Evolutionary conservation across 129 eudicot genomes (phyloP).

Genomic region (Sambucus nigra): DNA sequence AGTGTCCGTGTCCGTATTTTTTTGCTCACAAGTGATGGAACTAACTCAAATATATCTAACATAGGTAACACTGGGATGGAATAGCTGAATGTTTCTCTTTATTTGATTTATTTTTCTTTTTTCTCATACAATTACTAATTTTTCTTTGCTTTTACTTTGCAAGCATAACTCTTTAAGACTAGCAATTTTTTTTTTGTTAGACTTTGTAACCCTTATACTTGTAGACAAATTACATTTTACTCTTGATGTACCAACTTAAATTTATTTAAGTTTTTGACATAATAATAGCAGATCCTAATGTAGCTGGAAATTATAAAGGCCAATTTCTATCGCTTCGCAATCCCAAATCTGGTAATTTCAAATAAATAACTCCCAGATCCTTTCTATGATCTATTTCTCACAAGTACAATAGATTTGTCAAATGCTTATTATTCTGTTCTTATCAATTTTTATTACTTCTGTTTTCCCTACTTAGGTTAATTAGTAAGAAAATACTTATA

Average conservation of each 20-base stretch:
- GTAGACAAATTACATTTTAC: not conserved
- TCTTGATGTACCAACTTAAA: not conserved
- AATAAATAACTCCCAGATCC: not conserved
- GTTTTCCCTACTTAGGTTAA: not conserved
- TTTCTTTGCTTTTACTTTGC: not conserved
- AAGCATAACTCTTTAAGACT: too few species aligned
- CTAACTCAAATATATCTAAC: not conserved
- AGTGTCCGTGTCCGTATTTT: not conserved
- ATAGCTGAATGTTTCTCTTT: not conserved
- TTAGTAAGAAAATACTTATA: too few species aligned
- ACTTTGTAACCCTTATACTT: too few species aligned
- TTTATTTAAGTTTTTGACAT: not conserved
- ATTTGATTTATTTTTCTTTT: too few species aligned
- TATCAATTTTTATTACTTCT: not conserved
- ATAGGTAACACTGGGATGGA: not conserved
- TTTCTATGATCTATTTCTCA: not conserved
- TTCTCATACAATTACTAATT: not conserved
- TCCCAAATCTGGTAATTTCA: conserved; percentile 71
- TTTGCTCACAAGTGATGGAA: not conserved
- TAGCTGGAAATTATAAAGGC: conserved; percentile 29
- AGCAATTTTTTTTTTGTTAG: not conserved
- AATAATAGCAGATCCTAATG: conserved; percentile 35
- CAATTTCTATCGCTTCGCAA: conserved; percentile 60
- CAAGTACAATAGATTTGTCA: not conserved
- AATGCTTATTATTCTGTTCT: too few species aligned